Evolutionary conservation across 192 early-diverging fungal species (phyloP).

Genomic region (Fimicolochytrium jonesii): DNA sequence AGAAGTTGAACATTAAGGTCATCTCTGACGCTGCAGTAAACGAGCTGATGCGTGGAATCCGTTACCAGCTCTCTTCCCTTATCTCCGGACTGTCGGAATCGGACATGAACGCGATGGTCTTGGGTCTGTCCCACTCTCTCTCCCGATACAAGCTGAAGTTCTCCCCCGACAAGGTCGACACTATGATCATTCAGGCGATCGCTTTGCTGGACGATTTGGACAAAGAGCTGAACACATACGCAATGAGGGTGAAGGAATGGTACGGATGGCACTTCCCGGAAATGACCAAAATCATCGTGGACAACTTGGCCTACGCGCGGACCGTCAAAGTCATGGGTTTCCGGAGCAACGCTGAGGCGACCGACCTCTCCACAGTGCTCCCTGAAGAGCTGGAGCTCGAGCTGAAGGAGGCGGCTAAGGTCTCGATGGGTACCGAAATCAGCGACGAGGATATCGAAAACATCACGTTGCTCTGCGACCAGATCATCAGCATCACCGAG

Average conservation of each 20-base stretch:
- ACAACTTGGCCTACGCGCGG: conserved; percentile 92
- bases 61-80: conserved; percentile 84
- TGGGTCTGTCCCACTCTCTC: conserved; percentile 98
- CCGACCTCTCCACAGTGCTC: conserved; percentile 77
- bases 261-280: conserved; percentile 99
- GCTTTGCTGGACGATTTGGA: conserved; percentile 94
- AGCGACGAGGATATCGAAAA: conserved; percentile 95
- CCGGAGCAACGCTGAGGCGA: conserved; percentile 73
- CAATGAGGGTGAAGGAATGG: conserved; percentile 99
- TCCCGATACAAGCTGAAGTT: conserved; percentile 99
- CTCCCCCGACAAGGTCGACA: conserved; percentile 98
- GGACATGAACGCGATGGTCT: conserved; percentile 93
- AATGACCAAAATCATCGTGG: conserved; percentile 92
- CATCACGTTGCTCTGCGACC: conserved; percentile 89
- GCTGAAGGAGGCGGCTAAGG: conserved; percentile 94
- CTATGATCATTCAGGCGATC: conserved; percentile 99
- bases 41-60: conserved; percentile 96
- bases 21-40: conserved; percentile 75
- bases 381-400: conserved; percentile 90
- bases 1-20: conserved; percentile 82
- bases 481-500: conserved; percentile 92
- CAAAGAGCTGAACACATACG: conserved; percentile 97
- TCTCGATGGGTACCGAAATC: conserved; percentile 99
- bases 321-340: conserved; percentile 87
- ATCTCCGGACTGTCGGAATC: conserved; percentile 79